Evolutionary conservation across 805 yeast species (phyloP), one percentile per base, ranked within the genome.

Genomic region (Ogataea wickerhamii): DNA sequence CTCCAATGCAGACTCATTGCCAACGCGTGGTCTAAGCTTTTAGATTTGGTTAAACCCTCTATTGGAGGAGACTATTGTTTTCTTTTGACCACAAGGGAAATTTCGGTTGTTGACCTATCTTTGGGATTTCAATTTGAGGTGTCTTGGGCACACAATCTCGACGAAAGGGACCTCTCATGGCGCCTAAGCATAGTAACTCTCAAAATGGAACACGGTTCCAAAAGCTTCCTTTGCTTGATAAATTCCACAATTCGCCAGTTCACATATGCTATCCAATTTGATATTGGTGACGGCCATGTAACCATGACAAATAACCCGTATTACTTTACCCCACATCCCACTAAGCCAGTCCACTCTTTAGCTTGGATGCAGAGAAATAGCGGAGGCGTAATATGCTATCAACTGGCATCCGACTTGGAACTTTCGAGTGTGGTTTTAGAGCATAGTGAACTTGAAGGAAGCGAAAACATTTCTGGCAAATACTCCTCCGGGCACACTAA

Each of bases 111-210:
- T 14, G 64, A 64, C 10, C 32, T 48, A 2, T 54, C 55, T 13
- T 37, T 47, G 12, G 59, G 61, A 10, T 52, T 76, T n/a, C 60
- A 60, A 21, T 67, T 83, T 40, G 42, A 75, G 2, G 51, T 87
- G 1, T 73, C 89, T 0, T 84, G 94, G 89, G 82, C 80, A 43
- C 96, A 87, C 57, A 74, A 63, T 43, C 58, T 83, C 17, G 70
- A 71, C 29, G 67, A 72, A 6, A 45, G 55, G 1, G 95, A 86
- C 48, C 70, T 73, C 1, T 69, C 86, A 0, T 48, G 80, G 38
- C 61, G 55, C 36, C 39, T 82, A 37, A 45, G 55, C 2, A 52
- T 70, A 2, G 53, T 60, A 10, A 37, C 44, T 19, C 12, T 23
- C 21, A 14, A 28, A 1, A 27, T 31, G 14, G 18, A 22, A 2